Evolutionary conservation across 805 yeast genomes (phyloP).

Genomic region (Lipomyces spencermartinsiae): DNA sequence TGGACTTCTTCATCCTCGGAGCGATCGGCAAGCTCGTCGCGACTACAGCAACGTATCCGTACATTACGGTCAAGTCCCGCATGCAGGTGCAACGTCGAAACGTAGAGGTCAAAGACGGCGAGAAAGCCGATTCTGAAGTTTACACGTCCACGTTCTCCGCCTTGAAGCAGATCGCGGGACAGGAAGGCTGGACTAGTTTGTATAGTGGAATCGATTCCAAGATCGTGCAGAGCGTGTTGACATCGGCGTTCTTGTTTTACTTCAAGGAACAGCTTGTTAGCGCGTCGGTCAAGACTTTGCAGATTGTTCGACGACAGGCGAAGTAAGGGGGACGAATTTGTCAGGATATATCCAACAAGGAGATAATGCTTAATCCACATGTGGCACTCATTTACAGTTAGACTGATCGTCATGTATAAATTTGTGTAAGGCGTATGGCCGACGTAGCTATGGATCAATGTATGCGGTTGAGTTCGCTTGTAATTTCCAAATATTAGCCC

Average conservation of each 20-base stretch:
- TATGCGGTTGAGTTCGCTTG: too few species aligned
- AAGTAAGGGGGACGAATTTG: neutral
- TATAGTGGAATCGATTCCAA: conserved; percentile 84
- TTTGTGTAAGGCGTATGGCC: neutral
- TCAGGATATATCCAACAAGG: neutral
- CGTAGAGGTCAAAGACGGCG: conserved; percentile 48
- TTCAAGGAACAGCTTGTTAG: conserved; percentile 83
- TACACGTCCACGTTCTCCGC: conserved; percentile 43
- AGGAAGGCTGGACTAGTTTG: conserved; percentile 77
- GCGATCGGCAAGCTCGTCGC: conserved; percentile 89
- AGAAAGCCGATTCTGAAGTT: conserved; percentile 23
- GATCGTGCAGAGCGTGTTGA: conserved; percentile 79
- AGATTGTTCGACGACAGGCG: conserved; percentile 4
- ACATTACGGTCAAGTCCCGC: conserved; percentile 85
- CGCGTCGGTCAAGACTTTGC: conserved; percentile 19
- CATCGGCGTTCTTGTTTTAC: conserved; percentile 88
- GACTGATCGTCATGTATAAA: neutral
- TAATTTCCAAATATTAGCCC: too few species aligned
- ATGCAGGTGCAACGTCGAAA: conserved; percentile 59
- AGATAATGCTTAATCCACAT: neutral
- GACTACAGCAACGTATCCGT: conserved; percentile 89
- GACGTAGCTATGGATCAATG: too few species aligned
- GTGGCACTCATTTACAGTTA: neutral
- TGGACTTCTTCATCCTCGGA: conserved; percentile 84
- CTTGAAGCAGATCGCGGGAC: conserved; percentile 62